A percentile compares a stretch with the other conserved stretches of the same genome.
Conservation (phyloP, 306 rosid species). For the Fagus crenata region DNA sequence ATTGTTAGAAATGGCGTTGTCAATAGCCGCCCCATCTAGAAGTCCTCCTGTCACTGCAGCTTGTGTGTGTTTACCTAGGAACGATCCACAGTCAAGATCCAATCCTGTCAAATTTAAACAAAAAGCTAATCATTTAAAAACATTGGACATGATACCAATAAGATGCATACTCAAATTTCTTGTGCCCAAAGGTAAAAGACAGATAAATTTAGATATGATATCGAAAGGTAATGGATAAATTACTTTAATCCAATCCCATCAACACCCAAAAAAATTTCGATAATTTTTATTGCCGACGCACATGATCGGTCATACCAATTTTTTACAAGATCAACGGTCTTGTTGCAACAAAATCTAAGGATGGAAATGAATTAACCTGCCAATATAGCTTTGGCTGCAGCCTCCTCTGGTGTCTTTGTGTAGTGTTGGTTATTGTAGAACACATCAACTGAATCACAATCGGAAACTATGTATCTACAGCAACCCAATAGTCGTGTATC, state of each 20-base stretch:
- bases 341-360: not conserved
- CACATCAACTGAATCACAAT: constrained; percentile 89
- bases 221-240: not conserved
- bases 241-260: not conserved
- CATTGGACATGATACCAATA: not conserved
- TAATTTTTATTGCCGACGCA: not conserved
- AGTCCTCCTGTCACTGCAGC: constrained; percentile 87
- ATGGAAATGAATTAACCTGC: constrained; percentile 57
- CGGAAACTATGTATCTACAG: constrained; percentile 89
- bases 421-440: constrained; percentile 74
- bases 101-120: constrained; percentile 50
- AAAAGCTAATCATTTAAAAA: not conserved
- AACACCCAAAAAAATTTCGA: not conserved
- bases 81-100: constrained; percentile 85
- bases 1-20: constrained; percentile 77
- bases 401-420: constrained; percentile 95
- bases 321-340: not conserved
- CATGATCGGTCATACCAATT: not conserved
- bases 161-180: not conserved
- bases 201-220: not conserved
- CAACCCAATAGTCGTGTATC: constrained; percentile 5
- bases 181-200: not conserved
- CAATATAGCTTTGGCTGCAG: constrained; percentile 73
- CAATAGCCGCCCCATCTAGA: constrained; percentile 60
- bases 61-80: constrained; percentile 63